Evolutionary conservation across 2,329 filamentous ascomycete species (phyloP), one percentile per base, ranked within the genome.

Genomic region (Stemphylium lycopersici): DNA sequence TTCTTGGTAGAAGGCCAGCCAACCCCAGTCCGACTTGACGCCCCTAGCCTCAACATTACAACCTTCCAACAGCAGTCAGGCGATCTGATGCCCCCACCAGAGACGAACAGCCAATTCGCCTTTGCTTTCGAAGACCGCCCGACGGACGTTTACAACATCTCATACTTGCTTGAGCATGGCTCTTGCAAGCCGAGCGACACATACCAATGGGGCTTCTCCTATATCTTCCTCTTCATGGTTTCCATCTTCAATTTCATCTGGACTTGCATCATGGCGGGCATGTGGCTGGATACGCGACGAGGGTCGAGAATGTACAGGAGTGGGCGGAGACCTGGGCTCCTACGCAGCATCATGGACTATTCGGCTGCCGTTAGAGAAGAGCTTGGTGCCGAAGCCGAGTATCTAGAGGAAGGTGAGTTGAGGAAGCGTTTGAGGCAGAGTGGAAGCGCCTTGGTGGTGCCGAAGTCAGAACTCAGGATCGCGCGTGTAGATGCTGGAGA

Each of bases 191-290:
- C 70, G 6, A 64, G 55, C 38, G 68, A 71, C 18, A 70, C 63
- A 7, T 73, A 73, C 42, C 69, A 72, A 43, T 73, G 70, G 70
- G 69, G 70, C 0, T 73, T 73, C 47, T 73, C 70, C 0, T 73
- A 73, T 53, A 71, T 72, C 7, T 73, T 73, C 50, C 55, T 73
- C 6, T 72, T 72, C 58, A 71, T 71, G 68, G 56, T 73, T 0
- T 64, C 62, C 8, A 72, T 72, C 4, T 72, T 72, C 55, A 70
- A 71, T 38, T 73, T 70, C 43, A 39, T 72, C 20, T 73, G 70
- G 69, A 49, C 56, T 6, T 67, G 64, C 15, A 71, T 71, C n/a
- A 69, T 71, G 66, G 61, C 67, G 1, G 64, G 65, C 4, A 71
- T 72, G 68, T 73, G 70, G 70, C 40, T 69, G 1, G 70, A 73